Evolutionary conservation across 2,329 filamentous ascomycete species (phyloP), one percentile per base, ranked within the genome.

Genomic region (Nigrospora osmanthi): DNA sequence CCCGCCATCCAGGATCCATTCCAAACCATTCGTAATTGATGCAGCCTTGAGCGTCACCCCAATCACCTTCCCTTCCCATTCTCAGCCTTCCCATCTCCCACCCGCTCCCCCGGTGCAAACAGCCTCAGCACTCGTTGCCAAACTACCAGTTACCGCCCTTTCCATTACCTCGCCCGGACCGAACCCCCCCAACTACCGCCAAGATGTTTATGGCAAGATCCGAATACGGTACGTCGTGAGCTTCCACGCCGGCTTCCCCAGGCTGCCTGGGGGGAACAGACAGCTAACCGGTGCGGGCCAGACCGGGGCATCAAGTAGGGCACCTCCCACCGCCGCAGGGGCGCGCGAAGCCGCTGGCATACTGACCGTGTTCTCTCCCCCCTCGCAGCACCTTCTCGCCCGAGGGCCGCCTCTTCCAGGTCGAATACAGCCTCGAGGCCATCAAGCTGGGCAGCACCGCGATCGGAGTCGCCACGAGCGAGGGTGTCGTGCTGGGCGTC

Each of bases 151-250:
- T 28, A 28, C 23, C 23, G 23, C 23, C 23, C 6, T 7, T 28
- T 28, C 7, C 7, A 28, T 28, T 7, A 6, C 23, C 23, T 28
- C 23, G 23, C 23, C 23, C 23, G 23, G 23, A 28, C 23, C 23
- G 47, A 43, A 48, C 36, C 47, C 44, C 47, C 44, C 44, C 58
- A 56, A 68, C 69, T 54, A 63, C 68, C 70, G 72, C 64, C 79
- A 89, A 74, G 61, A 95, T 95, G 93, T 98, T 98, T 81, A 97
- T 98, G 81, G 90, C 93, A 80, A 88, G 93, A 75, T 97, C 91
- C 67, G 93, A 98, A 91, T 98, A 98, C 76, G 93, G 91, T 93
- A 79, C 75, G 85, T 66, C 62, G 45, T 54, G 46, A 14, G 42
- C 39, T 14, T 17, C 30, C 17, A 28, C 6, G 23, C 23, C 23